Conservation (phyloP, 352 stramenopile species). For the Phytophthora tubulina region DNA sequence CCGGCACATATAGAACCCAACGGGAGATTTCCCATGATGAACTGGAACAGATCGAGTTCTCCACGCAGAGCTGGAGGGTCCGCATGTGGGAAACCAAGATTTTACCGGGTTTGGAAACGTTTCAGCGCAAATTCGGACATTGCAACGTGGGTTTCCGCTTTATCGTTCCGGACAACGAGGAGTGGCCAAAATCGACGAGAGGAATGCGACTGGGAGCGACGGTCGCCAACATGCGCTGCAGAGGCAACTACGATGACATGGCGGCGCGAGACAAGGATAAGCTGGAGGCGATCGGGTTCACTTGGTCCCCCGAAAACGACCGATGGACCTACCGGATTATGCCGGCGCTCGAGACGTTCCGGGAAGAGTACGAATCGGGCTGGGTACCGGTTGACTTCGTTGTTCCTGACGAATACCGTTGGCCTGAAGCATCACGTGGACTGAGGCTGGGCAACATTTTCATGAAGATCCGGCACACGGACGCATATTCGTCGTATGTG, state of each 20-base stretch:
- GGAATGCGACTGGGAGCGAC: slow-evolving; percentile 31
- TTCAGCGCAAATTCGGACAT: slow-evolving; percentile 28
- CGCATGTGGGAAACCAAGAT: slow-evolving; percentile 41
- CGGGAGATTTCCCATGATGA: slow-evolving; percentile 12
- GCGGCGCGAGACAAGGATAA: slow-evolving; percentile 43
- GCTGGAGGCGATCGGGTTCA: slow-evolving; percentile 63
- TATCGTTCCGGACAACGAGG: slow-evolving; percentile 22
- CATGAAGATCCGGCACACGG: slow-evolving; percentile 57
- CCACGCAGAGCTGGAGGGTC: slow-evolving; percentile 10
- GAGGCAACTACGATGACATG: slow-evolving; percentile 50
- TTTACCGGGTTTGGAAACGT: slow-evolving; percentile 31
- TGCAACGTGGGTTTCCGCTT: slow-evolving; percentile 44
- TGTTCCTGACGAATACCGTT: slow-evolving; percentile 45
- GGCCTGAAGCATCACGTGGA: slow-evolving; percentile 49
- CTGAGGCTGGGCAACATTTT: slow-evolving; percentile 60
- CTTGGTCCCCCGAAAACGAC: slow-evolving; percentile 54
- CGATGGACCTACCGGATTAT: slow-evolving; percentile 64
- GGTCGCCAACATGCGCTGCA: slow-evolving; percentile 46
- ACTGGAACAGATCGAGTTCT: slow-evolving; percentile 28
- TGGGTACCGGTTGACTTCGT: slow-evolving; percentile 49
- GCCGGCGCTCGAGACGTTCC: slow-evolving; percentile 52
- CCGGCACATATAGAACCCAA: slow-evolving; percentile 27
- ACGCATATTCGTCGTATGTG: slow-evolving; percentile 57
- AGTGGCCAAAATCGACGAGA: slow-evolving; percentile 31
- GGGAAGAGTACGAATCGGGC: slow-evolving; percentile 36